Evolutionary conservation across 2,329 filamentous ascomycete species (phyloP).

Genomic region (Mycogone perniciosa): DNA sequence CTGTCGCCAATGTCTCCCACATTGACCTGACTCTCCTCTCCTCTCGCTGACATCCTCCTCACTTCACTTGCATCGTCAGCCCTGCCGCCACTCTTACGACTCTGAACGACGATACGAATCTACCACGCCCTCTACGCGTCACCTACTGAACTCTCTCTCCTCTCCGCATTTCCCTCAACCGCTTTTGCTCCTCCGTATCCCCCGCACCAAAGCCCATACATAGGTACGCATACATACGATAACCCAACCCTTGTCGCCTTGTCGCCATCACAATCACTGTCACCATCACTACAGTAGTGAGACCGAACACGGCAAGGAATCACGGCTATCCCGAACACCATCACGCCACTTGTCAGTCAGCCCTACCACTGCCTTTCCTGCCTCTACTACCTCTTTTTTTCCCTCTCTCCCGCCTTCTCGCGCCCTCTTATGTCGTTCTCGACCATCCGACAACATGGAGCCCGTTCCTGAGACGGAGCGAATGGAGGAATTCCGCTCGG

Average conservation of each 20-base stretch:
- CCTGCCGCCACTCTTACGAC: not conserved
- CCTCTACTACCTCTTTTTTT: not conserved
- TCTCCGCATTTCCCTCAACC: conserved; percentile 7
- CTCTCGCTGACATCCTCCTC: not conserved
- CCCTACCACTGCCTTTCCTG: not conserved
- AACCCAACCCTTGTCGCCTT: not conserved
- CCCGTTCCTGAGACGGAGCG: conserved; percentile 62
- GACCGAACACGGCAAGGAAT: too few relatives aligned
- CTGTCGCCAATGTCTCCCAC: conserved; percentile 4
- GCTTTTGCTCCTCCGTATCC: not conserved
- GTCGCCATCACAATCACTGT: not conserved
- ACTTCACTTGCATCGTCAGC: not conserved
- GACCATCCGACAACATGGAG: conserved; percentile 44
- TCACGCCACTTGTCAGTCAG: not conserved
- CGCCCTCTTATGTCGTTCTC: conserved; percentile 2
- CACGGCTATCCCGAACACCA: conserved; percentile 1
- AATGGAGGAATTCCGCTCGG: conserved; percentile 58
- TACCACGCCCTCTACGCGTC: not conserved
- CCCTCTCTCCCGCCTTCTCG: not conserved
- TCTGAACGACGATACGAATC: not conserved
- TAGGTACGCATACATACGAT: not conserved
- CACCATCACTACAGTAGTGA: not conserved
- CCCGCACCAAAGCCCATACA: not conserved
- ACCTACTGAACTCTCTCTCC: not conserved
- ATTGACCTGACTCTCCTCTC: not conserved